phyloP scores from a whole-genome alignment of 441 rosid genomes.

The Populus hybrid region DNA sequence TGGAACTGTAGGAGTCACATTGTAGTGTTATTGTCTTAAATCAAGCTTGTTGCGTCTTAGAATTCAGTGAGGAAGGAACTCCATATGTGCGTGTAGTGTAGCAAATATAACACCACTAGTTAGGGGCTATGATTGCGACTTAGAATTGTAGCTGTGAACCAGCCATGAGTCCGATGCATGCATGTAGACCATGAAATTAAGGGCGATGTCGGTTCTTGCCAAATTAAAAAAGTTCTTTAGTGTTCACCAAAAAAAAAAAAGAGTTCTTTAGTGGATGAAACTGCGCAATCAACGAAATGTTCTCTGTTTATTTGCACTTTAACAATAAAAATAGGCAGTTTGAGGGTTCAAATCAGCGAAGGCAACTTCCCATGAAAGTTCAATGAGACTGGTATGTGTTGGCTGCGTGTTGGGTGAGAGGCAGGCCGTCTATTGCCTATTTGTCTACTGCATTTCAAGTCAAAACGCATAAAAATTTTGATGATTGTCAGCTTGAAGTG shows the following conservation, averaged over 20 bases:
- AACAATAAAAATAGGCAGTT: background rate
- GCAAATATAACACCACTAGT: background rate
- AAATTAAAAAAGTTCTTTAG: background rate
- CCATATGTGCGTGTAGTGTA: background rate
- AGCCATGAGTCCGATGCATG: background rate
- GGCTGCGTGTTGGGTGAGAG: too few relatives aligned
- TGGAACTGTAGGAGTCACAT: too few relatives aligned
- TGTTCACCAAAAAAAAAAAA: background rate
- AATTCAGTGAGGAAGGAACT: background rate
- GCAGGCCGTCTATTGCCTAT: too few relatives aligned
- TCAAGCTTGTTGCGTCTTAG: background rate
- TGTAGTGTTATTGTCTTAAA: background rate
- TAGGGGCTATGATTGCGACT: background rate
- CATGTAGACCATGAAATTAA: slow-evolving; percentile 19
- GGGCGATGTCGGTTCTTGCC: slow-evolving; percentile 25
- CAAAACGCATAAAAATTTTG: background rate
- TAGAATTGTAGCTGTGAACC: background rate
- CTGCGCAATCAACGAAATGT: background rate
- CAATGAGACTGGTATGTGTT: background rate
- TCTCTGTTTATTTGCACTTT: background rate
- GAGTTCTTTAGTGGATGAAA: background rate
- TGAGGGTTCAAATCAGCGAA: background rate
- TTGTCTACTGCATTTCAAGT: background rate
- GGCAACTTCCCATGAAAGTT: background rate
- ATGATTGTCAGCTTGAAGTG: background rate